These are phyloP conservation scores for Neonectria ditissima DNA, from an alignment of 2,329 filamentous ascomycete species.

Conservation along the genomic window DNA sequence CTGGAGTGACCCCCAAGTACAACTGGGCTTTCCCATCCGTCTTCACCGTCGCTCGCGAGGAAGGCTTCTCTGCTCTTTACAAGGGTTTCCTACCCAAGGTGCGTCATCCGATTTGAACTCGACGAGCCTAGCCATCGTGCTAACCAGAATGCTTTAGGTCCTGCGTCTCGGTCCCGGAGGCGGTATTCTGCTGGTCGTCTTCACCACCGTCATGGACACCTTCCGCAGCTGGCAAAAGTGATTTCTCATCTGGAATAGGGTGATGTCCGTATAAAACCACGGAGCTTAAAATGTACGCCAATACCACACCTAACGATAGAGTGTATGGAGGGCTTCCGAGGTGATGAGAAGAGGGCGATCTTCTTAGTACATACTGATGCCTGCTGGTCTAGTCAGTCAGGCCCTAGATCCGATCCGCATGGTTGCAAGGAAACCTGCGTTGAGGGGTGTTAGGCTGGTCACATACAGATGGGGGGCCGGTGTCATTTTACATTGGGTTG, in stretches of 20 bases:
- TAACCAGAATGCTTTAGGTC: constrained; percentile 47
- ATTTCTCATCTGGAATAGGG: constrained; percentile 25
- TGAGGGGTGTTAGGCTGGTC: constrained; percentile 30
- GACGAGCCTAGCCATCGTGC: background rate
- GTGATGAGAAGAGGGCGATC: constrained; percentile 16
- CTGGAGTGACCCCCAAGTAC: constrained; percentile 91
- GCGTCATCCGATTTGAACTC: constrained; percentile 59
- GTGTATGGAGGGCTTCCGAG: constrained; percentile 28
- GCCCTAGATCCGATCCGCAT: constrained; percentile 17
- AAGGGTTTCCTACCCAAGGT: constrained; percentile 99
- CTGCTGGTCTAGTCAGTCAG: constrained; percentile 16
- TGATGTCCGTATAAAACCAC: constrained; percentile 17
- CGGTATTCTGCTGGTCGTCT: constrained; percentile 83
- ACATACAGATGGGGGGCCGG: constrained; percentile 21
- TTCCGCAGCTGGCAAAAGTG: constrained; percentile 72
- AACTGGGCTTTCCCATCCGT: constrained; percentile 97
- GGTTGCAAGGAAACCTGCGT: constrained; percentile 21
- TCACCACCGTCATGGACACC: constrained; percentile 91
- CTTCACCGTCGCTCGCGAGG: constrained; percentile 88
- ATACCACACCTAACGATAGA: constrained; percentile 32
- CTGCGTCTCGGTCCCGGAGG: constrained; percentile 66
- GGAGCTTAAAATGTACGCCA: constrained; percentile 28
- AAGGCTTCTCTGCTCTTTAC: constrained; percentile 92
- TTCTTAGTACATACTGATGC: constrained; percentile 28
- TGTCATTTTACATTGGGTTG: constrained; percentile 30